Evolutionary conservation across 2,329 filamentous ascomycete species (phyloP).

Genomic region (Fusarium pilosicola): DNA sequence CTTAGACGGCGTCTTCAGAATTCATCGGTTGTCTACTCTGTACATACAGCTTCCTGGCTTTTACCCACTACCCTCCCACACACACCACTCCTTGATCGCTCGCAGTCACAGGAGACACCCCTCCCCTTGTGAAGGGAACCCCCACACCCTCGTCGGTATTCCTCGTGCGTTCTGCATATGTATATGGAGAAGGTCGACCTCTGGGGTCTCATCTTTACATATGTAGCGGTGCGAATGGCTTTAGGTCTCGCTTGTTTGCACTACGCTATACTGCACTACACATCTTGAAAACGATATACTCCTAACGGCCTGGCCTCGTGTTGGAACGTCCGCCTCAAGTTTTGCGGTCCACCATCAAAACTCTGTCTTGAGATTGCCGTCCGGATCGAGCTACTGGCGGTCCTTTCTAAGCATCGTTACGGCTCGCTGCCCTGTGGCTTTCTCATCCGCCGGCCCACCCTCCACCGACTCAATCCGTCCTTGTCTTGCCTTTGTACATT

Average conservation of each 20-base stretch:
- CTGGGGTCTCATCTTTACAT: constrained; percentile 41
- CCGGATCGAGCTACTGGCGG: constrained; percentile 37
- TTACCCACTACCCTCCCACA: constrained; percentile 40
- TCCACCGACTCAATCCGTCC: constrained; percentile 33
- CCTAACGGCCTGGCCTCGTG: constrained; percentile 42
- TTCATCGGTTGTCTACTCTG: constrained; percentile 35
- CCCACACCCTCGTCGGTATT: constrained; percentile 42
- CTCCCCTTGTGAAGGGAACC: constrained; percentile 20
- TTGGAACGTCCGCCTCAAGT: constrained; percentile 37
- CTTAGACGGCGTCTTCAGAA: constrained; percentile 25
- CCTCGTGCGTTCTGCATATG: constrained; percentile 42
- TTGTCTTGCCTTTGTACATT: constrained; percentile 29
- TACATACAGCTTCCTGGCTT: constrained; percentile 8
- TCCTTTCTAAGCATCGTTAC: constrained; percentile 30
- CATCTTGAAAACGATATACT: constrained; percentile 36
- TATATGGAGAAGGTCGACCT: constrained; percentile 40
- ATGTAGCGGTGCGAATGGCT: constrained; percentile 42
- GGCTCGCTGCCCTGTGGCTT: constrained; percentile 31
- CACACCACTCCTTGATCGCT: constrained; percentile 34
- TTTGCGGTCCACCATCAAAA: constrained; percentile 31
- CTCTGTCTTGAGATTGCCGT: constrained; percentile 28
- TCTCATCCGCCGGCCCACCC: constrained; percentile 30
- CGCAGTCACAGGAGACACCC: constrained; percentile 23
- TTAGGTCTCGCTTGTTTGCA: constrained; percentile 34
- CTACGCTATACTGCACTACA: constrained; percentile 21